These are phyloP conservation scores for Dysphania ambrosioides DNA, from an alignment of 148 eudicot species.

Conservation along the genomic window DNA sequence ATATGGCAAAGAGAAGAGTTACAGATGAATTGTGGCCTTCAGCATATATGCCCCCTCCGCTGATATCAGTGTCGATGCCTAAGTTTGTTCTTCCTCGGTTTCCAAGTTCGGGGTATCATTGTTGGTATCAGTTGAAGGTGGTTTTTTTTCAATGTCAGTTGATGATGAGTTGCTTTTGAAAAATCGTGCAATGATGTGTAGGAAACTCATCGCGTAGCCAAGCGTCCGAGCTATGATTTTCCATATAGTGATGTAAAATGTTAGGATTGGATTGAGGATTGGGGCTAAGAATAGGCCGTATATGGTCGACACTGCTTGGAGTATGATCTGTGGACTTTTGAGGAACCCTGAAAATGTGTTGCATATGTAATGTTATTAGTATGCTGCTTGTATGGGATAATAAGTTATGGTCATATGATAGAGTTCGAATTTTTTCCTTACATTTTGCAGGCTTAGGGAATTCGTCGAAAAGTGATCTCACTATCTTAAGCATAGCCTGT, in stretches of 20 bases:
- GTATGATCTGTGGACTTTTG: conserved; percentile 51
- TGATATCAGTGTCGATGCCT: background rate
- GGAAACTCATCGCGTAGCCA: conserved; percentile 31
- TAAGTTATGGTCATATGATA: background rate
- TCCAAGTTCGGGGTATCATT: conserved; percentile 3
- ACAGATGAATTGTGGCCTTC: conserved; percentile 55
- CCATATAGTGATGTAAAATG: conserved; percentile 52
- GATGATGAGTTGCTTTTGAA: conserved; percentile 18
- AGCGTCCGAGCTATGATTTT: conserved; percentile 35
- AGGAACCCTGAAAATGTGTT: conserved; percentile 60
- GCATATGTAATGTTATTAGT: conserved; percentile 1
- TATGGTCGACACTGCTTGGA: conserved; percentile 33
- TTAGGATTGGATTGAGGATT: conserved; percentile 49
- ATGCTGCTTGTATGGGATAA: background rate
- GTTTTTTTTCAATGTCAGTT: background rate
- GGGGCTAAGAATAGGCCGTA: conserved; percentile 45
- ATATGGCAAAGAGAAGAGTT: conserved; percentile 23
- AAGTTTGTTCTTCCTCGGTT: conserved; percentile 1
- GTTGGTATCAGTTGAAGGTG: background rate
- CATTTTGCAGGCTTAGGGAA: conserved; percentile 71
- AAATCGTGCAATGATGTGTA: conserved; percentile 31
- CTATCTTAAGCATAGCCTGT: conserved; percentile 54
- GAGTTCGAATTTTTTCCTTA: conserved; percentile 29
- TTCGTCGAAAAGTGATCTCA: conserved; percentile 58
- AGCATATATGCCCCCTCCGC: conserved; percentile 71